Evolutionary conservation across 2,329 filamentous ascomycete genomes (phyloP), one percentile per base, ranked within the genome.

Genomic region (Pyricularia sp.): DNA sequence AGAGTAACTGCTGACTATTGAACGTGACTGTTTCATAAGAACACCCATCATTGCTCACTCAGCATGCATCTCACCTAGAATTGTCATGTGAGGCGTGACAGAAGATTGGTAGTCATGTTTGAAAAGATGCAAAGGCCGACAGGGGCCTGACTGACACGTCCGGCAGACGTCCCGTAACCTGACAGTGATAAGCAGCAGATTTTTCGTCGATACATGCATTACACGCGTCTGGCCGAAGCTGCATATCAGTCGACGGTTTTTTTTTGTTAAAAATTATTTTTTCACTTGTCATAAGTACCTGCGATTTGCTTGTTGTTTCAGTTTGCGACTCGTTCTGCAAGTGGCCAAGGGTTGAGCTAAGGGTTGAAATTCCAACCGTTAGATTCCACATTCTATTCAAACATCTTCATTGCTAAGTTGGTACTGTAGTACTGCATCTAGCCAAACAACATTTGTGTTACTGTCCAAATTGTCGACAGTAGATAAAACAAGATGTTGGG

Each of bases 401-500:
- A 50, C 17, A 50, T n/a, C 17, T n/a, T 50, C 7, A 20, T 20
- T 50, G 4, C n/a, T 50, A 50, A n/a, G 42, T 5, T 6, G 5
- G 42, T 3, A n/a, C 17, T 20, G 42, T 50, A 20, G 42, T n/a
- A 50, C 42, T 20, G 20, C 59, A 64, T 2, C 59, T 64, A 64
- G n/a, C 14, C 25, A 64, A 64, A 64, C 23, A 64, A 6, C 59
- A 26, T 6, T 26, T 26, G 23, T 26, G 6, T 61, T 12, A 12
- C n/a, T 61, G 23, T 61, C 58, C 23, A 7, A 26, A 28, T 23
- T 23, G 25, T 30, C n/a, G 6, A 61, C 25, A 59, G 25, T 17
- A n/a, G n/a, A n/a, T n/a, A 28, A 65, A 23, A 14, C 50, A 61
- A 17, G 25, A 67, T 67, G 66, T 31, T 81, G 68, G 77, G 77